These are phyloP conservation scores for Trichoderma harzianum DNA, from an alignment of 2,329 filamentous ascomycete genomes.

Conservation along the genomic window DNA sequence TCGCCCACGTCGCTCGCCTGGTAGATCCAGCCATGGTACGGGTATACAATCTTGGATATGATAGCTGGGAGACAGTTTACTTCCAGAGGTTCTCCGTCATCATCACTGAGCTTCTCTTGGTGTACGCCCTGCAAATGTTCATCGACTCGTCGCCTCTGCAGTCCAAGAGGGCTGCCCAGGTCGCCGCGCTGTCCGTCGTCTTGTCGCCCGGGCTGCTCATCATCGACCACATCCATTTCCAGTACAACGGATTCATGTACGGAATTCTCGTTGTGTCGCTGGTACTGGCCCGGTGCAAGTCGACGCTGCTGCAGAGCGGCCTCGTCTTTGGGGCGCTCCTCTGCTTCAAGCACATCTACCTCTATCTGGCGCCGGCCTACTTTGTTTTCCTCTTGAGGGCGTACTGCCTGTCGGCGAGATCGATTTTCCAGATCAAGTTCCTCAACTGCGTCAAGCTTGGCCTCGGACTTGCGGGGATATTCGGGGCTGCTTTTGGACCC, in stretches of 20 bases:
- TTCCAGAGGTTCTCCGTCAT: conserved; percentile 92
- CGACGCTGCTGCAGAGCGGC: conserved; percentile 73
- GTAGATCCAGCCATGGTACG: conserved; percentile 79
- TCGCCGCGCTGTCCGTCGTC: conserved; percentile 81
- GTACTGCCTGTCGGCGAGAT: conserved; percentile 80
- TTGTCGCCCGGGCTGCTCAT: conserved; percentile 91
- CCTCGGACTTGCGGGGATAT: conserved; percentile 64
- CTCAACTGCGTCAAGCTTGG: conserved; percentile 82
- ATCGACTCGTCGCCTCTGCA: conserved; percentile 64
- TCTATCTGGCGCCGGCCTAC: conserved; percentile 93
- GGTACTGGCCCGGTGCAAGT: conserved; percentile 72
- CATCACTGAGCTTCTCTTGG: conserved; percentile 74
- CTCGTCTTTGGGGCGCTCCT: conserved; percentile 79
- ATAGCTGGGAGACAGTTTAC: conserved; percentile 89
- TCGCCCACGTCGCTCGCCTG: conserved; percentile 76
- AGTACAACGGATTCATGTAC: conserved; percentile 98
- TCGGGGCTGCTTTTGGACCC: conserved; percentile 81
- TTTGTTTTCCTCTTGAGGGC: conserved; percentile 87
- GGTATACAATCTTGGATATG: conserved; percentile 76
- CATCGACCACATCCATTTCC: conserved; percentile 98
- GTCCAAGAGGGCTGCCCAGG: conserved; percentile 75
- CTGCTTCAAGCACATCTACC: conserved; percentile 97
- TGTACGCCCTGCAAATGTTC: conserved; percentile 79
- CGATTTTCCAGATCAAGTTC: conserved; percentile 71
- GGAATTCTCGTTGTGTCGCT: conserved; percentile 85